Evolutionary conservation across 805 yeast species (phyloP), one percentile per base, ranked within the genome.

Genomic region (Saccharomycopsis babjevae): DNA sequence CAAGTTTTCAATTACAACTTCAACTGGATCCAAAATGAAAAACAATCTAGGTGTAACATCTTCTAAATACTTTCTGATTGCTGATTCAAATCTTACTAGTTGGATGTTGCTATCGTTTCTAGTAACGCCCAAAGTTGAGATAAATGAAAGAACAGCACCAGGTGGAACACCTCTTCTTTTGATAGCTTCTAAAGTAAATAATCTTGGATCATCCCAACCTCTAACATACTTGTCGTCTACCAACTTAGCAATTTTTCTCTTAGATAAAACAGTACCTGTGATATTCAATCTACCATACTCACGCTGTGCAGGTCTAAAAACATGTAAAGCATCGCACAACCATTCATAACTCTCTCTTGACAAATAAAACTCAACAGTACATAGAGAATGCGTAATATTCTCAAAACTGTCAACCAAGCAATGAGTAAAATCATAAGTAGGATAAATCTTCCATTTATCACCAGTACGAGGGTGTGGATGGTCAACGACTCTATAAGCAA

Each of bases 161-260:
- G 99, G 99, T 67, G 99, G 99, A 8, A 94, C 86, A 77, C 99
- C 99, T 72, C 99, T 89, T 73, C 99, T 88, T 71, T 90, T 86
- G 64, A 94, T 84, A 58, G 94, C 97, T 68, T 91, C 99, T 68
- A 94, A 81, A 5, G 99, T 94, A 74, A 85, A 94, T 72, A 94
- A 79, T 70, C 99, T 83, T 68, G 99, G 99, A 74, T 94, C 99
- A 74, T 94, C 96, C 99, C 99, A 94, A 55, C 90, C 97, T 73
- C 97, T 84, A 28, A 94, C 99, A 68, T 80, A 76, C 5, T 80
- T 76, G 32, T 84, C 94, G 61, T 83, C 87, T 25, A 94, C 98
- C 67, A 94, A 80, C 74, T 90, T 88, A 66, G 97, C 96, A 72
- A 94, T 91, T 76, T 94, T 94, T 73, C 99, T 84, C 81, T 94